Evolutionary conservation across 2,329 filamentous ascomycete species (phyloP), one percentile per base, ranked within the genome.

Genomic region (Trichoderma sp.): DNA sequence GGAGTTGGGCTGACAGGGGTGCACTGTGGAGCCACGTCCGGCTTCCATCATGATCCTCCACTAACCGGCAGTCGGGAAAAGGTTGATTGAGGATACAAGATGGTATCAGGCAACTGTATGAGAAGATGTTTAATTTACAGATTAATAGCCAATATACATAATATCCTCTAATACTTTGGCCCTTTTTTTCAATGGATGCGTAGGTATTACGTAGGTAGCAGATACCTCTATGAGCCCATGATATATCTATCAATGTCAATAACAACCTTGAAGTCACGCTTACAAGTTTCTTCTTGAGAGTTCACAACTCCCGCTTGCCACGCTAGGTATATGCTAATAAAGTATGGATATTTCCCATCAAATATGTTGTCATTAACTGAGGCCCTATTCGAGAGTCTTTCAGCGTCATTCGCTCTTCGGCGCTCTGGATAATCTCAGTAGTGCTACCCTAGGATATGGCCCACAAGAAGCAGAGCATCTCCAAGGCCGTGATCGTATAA

Each of bases 401-500:
- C 41, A 45, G 41, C 16, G 16, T 45, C 41, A 45, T 45, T 45
- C 18, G 4, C 41, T 45, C 7, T n/a, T 45, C 16, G 16, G 16
- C 16, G 41, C 3, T 45, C 41, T n/a, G 16, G 41, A 45, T 18
- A 45, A 45, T 45, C 41, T 45, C 41, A 45, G 41, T n/a, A n/a
- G 16, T 45, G 18, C 41, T 45, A 45, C 41, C 41, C 41, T 45
- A 45, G 41, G 41, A n/a, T 9, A n/a, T 18, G 16, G 41, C 41
- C 41, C 16, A 45, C 16, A 3, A 45, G 16, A 45, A 45, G n/a
- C 16, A 18, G 41, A 18, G 41, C 16, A 45, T 45, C 38, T 18
- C 31, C 38, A 27, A 41, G 16, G 80, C 80, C 79, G 77, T 77
- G 74, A 76, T 81, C 77, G 80, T 82, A 78, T 81, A 82, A 80